These are phyloP conservation scores for Parmelia sp. DNA, from an alignment of 495 filamentous ascomycete species.

Conservation along the genomic window DNA sequence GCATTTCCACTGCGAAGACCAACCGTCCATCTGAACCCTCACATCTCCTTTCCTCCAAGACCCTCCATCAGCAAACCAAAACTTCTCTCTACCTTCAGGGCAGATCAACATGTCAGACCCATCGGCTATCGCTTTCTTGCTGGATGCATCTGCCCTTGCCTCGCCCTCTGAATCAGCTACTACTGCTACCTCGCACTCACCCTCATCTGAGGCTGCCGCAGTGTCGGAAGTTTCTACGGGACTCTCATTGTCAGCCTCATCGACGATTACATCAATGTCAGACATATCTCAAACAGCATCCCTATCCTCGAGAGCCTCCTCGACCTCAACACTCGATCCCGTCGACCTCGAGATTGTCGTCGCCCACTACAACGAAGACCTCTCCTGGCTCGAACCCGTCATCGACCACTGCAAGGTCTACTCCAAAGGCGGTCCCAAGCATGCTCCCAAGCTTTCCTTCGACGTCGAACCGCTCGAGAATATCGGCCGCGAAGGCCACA, in stretches of 20 bases:
- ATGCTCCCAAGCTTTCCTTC: constrained; percentile 6
- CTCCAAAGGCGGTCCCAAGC: constrained; percentile 18
- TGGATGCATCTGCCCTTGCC: not conserved
- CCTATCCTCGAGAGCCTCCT: not conserved
- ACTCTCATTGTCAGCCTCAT: not conserved
- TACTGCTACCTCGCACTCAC: not conserved
- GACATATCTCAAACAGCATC: not conserved
- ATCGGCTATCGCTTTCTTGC: not conserved
- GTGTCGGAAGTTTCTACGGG: not conserved
- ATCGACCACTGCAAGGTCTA: constrained; percentile 17
- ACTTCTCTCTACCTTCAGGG: not conserved
- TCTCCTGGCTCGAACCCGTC: constrained; percentile 17
- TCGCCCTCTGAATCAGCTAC: not conserved
- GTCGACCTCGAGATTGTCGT: constrained; percentile 18
- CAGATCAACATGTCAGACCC: not conserved
- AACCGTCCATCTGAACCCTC: not conserved
- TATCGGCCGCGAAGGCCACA: constrained; percentile 23
- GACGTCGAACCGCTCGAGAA: constrained; percentile 14
- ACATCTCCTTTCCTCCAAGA: not conserved
- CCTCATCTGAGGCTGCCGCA: not conserved
- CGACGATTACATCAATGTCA: not conserved
- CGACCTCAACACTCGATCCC: not conserved
- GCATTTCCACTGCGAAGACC: not conserved
- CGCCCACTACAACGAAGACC: constrained; percentile 23
- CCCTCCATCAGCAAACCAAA: not conserved